These are phyloP conservation scores for Yamadazyma spencermartinsiae DNA, from an alignment of 1,139 yeast species.

Conservation along the genomic window DNA sequence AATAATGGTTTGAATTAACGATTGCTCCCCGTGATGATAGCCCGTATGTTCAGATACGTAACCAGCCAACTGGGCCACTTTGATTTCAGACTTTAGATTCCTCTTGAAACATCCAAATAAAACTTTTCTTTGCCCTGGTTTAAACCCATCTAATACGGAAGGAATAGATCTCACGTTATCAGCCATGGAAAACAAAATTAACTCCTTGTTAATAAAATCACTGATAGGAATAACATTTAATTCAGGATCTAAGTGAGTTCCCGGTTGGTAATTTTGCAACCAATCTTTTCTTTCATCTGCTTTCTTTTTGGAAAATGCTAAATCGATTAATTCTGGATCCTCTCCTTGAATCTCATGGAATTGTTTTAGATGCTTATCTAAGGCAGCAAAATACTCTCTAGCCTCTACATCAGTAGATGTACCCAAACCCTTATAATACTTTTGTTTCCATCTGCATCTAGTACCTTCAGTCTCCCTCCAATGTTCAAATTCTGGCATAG, in stretches of 20 bases:
- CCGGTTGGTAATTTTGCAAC: slow-evolving; percentile 87
- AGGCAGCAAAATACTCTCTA: slow-evolving; percentile 82
- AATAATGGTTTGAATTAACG: slow-evolving; percentile 85
- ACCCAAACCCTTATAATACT: slow-evolving; percentile 98
- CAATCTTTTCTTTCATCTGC: slow-evolving; percentile 98
- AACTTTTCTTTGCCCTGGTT: slow-evolving; percentile 97
- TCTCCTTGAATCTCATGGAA: slow-evolving; percentile 82
- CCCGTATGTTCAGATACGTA: slow-evolving; percentile 88
- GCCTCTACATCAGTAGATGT: slow-evolving; percentile 83
- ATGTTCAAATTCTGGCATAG: slow-evolving; percentile 92
- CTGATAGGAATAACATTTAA: slow-evolving; percentile 79
- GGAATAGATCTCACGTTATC: slow-evolving; percentile 97
- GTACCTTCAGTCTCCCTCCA: slow-evolving; percentile 90
- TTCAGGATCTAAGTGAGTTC: slow-evolving; percentile 88
- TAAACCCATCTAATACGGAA: slow-evolving; percentile 89
- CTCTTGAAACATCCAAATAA: slow-evolving; percentile 85
- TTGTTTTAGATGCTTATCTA: slow-evolving; percentile 82
- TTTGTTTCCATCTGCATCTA: slow-evolving; percentile 81
- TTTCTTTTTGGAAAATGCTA: slow-evolving; percentile 92
- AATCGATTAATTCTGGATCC: slow-evolving; percentile 80
- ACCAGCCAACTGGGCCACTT: slow-evolving; percentile 90
- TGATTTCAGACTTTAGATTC: slow-evolving; percentile 73
- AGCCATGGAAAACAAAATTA: slow-evolving; percentile 93
- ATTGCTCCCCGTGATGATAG: slow-evolving; percentile 93
- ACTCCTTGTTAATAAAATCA: slow-evolving; percentile 92